Evolutionary conservation across 2,329 filamentous ascomycete species (phyloP).

Genomic region (Fusarium falciforme): DNA sequence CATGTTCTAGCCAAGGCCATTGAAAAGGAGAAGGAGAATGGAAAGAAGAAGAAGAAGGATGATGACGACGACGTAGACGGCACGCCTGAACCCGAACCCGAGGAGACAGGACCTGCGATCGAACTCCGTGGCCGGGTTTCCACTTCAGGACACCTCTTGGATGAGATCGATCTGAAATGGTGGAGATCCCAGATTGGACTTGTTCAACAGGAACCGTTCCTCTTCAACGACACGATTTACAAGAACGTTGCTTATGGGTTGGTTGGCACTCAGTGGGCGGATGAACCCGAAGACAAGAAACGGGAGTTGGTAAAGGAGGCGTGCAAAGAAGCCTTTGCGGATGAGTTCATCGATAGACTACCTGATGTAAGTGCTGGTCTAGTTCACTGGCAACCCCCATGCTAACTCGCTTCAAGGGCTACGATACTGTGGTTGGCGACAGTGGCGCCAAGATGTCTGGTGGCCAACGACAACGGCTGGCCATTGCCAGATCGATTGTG

Average conservation of each 20-base stretch:
- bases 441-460: slow-evolving; percentile 82
- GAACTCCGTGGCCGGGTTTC: slow-evolving; percentile 60
- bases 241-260: slow-evolving; percentile 72
- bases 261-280: slow-evolving; percentile 63
- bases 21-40: slow-evolving; percentile 59
- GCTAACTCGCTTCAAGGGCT: slow-evolving; percentile 60
- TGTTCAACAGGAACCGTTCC: slow-evolving; percentile 75
- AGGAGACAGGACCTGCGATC: slow-evolving; percentile 56
- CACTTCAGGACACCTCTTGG: slow-evolving; percentile 64
- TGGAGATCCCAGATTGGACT: slow-evolving; percentile 72
- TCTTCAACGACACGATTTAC: slow-evolving; percentile 74
- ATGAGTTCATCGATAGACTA: slow-evolving; percentile 74
- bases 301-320: slow-evolving; percentile 70
- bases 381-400: background rate
- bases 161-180: slow-evolving; percentile 71
- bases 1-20: slow-evolving; percentile 62
- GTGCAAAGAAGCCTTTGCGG: slow-evolving; percentile 74
- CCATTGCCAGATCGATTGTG: slow-evolving; percentile 80
- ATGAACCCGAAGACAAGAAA: slow-evolving; percentile 66
- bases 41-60: slow-evolving; percentile 53
- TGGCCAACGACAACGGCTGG: slow-evolving; percentile 87
- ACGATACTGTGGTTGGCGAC: slow-evolving; percentile 81
- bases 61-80: slow-evolving; percentile 44
- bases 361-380: slow-evolving; percentile 57
- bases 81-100: slow-evolving; percentile 45